Conservation (phyloP, 2,329 filamentous ascomycete genomes). For the Dothideomycetes sp. region DNA sequence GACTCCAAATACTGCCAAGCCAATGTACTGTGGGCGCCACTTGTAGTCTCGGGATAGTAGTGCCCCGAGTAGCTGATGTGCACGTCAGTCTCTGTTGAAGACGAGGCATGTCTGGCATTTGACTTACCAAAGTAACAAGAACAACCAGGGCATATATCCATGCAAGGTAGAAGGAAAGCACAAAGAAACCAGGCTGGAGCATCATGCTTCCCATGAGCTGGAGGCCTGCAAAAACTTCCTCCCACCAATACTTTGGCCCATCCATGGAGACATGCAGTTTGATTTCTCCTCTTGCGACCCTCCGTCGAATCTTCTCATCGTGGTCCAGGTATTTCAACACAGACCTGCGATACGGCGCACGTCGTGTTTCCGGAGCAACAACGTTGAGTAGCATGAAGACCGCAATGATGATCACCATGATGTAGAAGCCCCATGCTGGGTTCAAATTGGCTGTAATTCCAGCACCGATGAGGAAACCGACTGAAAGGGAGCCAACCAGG, state of each 20-base stretch:
- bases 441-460: conserved; percentile 52
- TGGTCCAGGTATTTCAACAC: conserved; percentile 50
- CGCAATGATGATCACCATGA: conserved; percentile 57
- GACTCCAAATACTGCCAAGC: conserved; percentile 53
- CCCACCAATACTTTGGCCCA: conserved; percentile 65
- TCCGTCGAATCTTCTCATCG: conserved; percentile 36
- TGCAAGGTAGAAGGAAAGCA: conserved; percentile 60
- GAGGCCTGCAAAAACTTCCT: conserved; percentile 63
- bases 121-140: conserved; percentile 54
- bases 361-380: conserved; percentile 59
- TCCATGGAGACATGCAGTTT: conserved; percentile 64
- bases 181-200: conserved; percentile 60
- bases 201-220: conserved; percentile 59
- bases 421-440: conserved; percentile 66
- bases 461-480: conserved; percentile 64
- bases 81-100: neutral
- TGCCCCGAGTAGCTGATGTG: conserved; percentile 49
- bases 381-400: conserved; percentile 58
- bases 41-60: conserved; percentile 59
- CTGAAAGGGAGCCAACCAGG: conserved; percentile 57
- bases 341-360: conserved; percentile 57
- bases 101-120: neutral
- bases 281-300: conserved; percentile 60
- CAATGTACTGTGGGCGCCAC: conserved; percentile 53
- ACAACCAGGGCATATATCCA: conserved; percentile 74